Percentiles rank a stretch among this genome's conserved stretches.
phyloP scores from a whole-genome alignment of 1,139 yeast species.

The Entelexis sorbosivorans region DNA sequence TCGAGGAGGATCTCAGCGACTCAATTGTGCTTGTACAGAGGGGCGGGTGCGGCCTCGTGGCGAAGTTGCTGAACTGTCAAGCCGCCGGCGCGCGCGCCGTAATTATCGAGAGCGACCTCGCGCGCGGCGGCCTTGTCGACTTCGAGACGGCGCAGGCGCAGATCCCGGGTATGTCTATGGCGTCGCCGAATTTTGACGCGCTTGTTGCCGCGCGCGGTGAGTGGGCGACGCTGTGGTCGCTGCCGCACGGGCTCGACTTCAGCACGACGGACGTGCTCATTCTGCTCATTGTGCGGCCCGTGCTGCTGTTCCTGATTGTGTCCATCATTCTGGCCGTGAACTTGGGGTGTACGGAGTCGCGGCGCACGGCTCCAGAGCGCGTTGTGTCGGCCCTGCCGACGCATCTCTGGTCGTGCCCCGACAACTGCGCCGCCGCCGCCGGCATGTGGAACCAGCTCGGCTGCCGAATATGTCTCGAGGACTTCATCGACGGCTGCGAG shows the following conservation, averaged over 20 bases:
- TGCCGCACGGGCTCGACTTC: slow-evolving; percentile 29
- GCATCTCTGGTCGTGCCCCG: slow-evolving; percentile 28
- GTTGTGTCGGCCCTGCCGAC: slow-evolving; percentile 33
- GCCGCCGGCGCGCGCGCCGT: slow-evolving; percentile 35
- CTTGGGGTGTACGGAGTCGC: slow-evolving; percentile 30
- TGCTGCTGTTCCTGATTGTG: slow-evolving; percentile 33
- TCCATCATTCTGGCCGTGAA: slow-evolving; percentile 32
- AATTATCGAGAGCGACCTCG: slow-evolving; percentile 32
- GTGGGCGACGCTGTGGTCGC: slow-evolving; percentile 28
- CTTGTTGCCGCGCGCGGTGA: slow-evolving; percentile 23
- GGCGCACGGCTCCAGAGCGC: slow-evolving; percentile 33
- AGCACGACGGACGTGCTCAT: slow-evolving; percentile 28
- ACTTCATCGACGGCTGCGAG: slow-evolving; percentile 29
- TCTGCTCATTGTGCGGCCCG: slow-evolving; percentile 34
- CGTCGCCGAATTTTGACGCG: slow-evolving; percentile 28
- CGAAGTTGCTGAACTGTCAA: slow-evolving; percentile 33
- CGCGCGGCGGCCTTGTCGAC: slow-evolving; percentile 31
- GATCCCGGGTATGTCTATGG: slow-evolving; percentile 35
- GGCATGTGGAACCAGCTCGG: slow-evolving; percentile 23
- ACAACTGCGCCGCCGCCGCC: background rate
- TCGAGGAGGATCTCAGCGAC: slow-evolving; percentile 6
- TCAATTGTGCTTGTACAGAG: slow-evolving; percentile 31
- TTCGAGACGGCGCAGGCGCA: slow-evolving; percentile 24
- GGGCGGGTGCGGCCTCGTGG: slow-evolving; percentile 35
- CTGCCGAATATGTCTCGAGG: slow-evolving; percentile 37